Evolutionary conservation across 371 early-diverging fungal species (phyloP), one percentile per base, ranked within the genome.

Genomic region (Nematocida sp.): DNA sequence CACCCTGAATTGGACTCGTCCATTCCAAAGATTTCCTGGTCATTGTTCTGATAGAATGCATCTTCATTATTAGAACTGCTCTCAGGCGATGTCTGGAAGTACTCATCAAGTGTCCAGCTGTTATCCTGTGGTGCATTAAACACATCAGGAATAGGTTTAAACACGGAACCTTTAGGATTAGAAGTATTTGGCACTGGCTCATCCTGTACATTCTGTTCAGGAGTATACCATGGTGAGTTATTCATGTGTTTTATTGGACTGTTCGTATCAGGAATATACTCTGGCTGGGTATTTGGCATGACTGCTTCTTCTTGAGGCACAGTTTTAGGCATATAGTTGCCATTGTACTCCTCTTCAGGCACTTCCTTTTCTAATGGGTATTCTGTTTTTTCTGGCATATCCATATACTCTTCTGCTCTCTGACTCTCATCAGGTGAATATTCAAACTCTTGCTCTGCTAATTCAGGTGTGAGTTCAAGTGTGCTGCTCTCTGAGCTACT

Each of bases 91-190:
- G 0, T 23, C n/a, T 11, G 11, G 23, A 60, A 60, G 60, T 60
- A 60, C 60, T 60, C 60, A 9, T 60, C 60, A 60, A 60, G 60
- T 25, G 60, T 18, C 60, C 60, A 60, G 20, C n/a, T 18, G 23
- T 4, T 60, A 33, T 60, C 60, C 60, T 60, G 60, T 20, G 60
- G 60, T 2, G 23, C 23, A 23, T 20, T 23, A 60, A 60, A 60
- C 11, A 33, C 60, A 33, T 60, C 60, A 18, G 60, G 60, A 9
- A 25, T 60, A 11, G 60, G 60, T 33, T 9, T 20, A 60, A 60
- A 60, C 23, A 1, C 23, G 0, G 13, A 50, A 33, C 33, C 0
- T 0, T 33, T 0, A 33, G 33, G 0, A 33, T 33, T 33, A 33
- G 33, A 33, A 33, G 33, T 33, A 33, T 33, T 33, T 50, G 52